phyloP scores from a whole-genome alignment of 1,284 basidiomycete genomes.

The Ceratobasidium sp. region DNA sequence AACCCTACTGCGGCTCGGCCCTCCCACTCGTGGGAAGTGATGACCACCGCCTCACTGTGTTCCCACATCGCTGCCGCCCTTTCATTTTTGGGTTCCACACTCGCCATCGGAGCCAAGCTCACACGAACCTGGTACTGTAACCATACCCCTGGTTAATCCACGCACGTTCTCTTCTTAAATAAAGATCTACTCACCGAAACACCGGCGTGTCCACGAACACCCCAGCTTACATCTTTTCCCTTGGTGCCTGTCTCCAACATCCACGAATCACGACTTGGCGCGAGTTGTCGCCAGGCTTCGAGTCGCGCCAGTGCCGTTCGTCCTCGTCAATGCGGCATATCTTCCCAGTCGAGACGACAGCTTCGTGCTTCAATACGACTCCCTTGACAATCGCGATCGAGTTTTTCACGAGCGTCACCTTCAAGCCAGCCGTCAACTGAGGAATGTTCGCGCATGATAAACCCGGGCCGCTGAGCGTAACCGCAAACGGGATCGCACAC shows the following conservation, averaged over 20 bases:
- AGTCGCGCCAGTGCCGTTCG: conserved; percentile 25
- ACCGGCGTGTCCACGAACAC: conserved; percentile 19
- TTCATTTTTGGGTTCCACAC: neutral
- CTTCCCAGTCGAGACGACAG: conserved; percentile 11
- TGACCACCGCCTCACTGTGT: conserved; percentile 15
- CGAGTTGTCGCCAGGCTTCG: conserved; percentile 20
- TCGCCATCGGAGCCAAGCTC: conserved; percentile 4
- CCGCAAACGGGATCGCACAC: conserved; percentile 17
- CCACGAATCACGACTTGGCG: conserved; percentile 32
- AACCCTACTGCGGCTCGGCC: neutral
- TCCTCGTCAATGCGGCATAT: conserved; percentile 32
- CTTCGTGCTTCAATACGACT: conserved; percentile 7
- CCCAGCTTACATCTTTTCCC: conserved; percentile 27
- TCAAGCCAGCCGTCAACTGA: conserved; percentile 18
- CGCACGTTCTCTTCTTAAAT: neutral
- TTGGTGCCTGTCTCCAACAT: conserved; percentile 22
- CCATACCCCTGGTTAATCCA: neutral
- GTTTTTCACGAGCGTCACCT: conserved; percentile 7
- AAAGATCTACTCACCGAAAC: conserved; percentile 16
- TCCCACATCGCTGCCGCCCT: conserved; percentile 7
- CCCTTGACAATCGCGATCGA: neutral
- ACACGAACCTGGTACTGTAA: conserved; percentile 27
- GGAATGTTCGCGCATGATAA: conserved; percentile 30
- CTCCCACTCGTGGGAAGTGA: conserved; percentile 31
- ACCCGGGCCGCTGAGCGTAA: conserved; percentile 23